These are phyloP conservation scores for Neurospora sp. DNA, from an alignment of 2,329 filamentous ascomycete genomes.

Conservation along the genomic window DNA sequence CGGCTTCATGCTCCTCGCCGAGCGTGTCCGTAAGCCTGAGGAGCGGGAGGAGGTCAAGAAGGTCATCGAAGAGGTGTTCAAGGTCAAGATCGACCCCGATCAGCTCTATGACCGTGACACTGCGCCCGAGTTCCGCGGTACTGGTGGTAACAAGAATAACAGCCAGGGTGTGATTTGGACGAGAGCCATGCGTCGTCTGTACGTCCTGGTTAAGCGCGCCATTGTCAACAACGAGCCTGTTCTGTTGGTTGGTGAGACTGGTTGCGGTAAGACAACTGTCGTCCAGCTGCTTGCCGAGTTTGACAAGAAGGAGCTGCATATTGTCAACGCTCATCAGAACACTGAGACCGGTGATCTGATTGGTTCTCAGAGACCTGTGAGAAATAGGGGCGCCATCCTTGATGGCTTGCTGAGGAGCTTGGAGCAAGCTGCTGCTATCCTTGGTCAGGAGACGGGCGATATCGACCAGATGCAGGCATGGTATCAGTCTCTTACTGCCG, in stretches of 20 bases:
- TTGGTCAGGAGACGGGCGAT: constrained; percentile 31
- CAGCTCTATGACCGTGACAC: constrained; percentile 58
- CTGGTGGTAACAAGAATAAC: constrained; percentile 34
- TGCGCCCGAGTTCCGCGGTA: constrained; percentile 45
- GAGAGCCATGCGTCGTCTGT: constrained; percentile 82
- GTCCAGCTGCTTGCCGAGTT: constrained; percentile 86
- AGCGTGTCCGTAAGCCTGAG: constrained; percentile 84
- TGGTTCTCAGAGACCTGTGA: constrained; percentile 82
- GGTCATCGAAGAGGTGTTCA: constrained; percentile 86
- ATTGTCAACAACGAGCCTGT: constrained; percentile 88
- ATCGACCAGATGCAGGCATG: constrained; percentile 47
- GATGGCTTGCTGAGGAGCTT: constrained; percentile 58
- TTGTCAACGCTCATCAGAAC: constrained; percentile 96
- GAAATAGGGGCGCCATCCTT: constrained; percentile 69
- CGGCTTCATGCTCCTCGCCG: constrained; percentile 91
- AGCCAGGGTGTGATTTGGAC: constrained; percentile 80
- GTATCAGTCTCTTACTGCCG: constrained; percentile 45
- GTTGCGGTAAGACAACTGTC: constrained; percentile 95
- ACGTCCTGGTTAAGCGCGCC: constrained; percentile 78
- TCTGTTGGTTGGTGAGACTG: constrained; percentile 89
- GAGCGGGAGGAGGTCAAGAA: constrained; percentile 77
- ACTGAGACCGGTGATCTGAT: constrained; percentile 96
- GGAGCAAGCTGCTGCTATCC: constrained; percentile 29
- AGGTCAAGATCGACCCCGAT: constrained; percentile 66
- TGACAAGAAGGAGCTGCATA: constrained; percentile 65